phyloP scores from a whole-genome alignment of 768 basidiomycete species.

The Podaxis sp. region DNA sequence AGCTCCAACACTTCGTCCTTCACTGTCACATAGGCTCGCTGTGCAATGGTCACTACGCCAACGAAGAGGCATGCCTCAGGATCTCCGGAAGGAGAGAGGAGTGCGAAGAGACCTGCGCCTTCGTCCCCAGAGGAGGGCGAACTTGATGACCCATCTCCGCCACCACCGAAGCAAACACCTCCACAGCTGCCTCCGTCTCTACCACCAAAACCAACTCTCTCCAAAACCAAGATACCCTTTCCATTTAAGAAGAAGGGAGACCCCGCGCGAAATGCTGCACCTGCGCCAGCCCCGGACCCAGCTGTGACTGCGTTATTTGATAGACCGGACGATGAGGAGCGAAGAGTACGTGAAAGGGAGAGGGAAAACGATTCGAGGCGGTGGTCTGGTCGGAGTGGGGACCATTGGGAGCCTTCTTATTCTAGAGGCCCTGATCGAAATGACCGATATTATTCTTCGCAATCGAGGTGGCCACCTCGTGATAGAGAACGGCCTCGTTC shows the following conservation, averaged over 20 bases:
- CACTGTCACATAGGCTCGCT: background rate
- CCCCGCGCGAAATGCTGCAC: conserved; percentile 13
- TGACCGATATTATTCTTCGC: conserved; percentile 5
- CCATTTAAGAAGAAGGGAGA: conserved; percentile 65
- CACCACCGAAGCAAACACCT: conserved; percentile 18
- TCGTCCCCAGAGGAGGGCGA: conserved; percentile 84
- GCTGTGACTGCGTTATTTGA: conserved; percentile 26
- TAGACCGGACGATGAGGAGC: conserved; percentile 41
- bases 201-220: conserved; percentile 30
- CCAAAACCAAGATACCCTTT: conserved; percentile 56
- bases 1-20: conserved; percentile 6
- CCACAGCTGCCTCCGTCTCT: conserved; percentile 24
- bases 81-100: conserved; percentile 45
- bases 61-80: conserved; percentile 57
- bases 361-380: conserved; percentile 31
- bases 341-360: conserved; percentile 20
- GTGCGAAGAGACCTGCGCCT: conserved; percentile 50
- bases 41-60: conserved; percentile 3
- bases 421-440: conserved; percentile 10
- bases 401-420: conserved; percentile 33
- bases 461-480: conserved; percentile 12
- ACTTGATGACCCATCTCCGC: conserved; percentile 50
- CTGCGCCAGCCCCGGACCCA: conserved; percentile 9
- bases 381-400: conserved; percentile 16
- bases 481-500: conserved; percentile 23